Percentiles rank a stretch among this genome's conserved stretches.
phyloP scores from a whole-genome alignment of 257 asterid species.

The Ocimum tenuiflorum region DNA sequence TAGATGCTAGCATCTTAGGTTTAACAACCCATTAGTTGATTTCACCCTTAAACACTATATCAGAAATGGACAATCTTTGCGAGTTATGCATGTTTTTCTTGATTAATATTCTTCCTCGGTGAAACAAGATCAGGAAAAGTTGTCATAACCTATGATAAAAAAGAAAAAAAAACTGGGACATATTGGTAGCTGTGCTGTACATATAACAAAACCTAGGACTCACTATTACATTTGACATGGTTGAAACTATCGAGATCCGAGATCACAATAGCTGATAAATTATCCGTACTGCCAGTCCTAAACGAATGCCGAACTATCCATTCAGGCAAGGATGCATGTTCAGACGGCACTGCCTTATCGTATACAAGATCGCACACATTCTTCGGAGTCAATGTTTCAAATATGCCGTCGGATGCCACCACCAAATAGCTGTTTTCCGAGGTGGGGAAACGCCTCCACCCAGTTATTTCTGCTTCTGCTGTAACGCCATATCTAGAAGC shows the following conservation, averaged over 20 bases:
- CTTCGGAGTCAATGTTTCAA: slow-evolving; percentile 49
- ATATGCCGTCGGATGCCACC: slow-evolving; percentile 67
- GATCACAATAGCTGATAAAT: slow-evolving; percentile 54
- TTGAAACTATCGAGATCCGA: slow-evolving; percentile 14
- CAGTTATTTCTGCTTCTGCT: slow-evolving; percentile 52
- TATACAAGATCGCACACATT: slow-evolving; percentile 44
- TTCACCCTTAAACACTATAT: too few relatives aligned
- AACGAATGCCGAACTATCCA: slow-evolving; percentile 38
- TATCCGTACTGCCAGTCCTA: slow-evolving; percentile 55
- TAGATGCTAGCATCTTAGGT: too few relatives aligned
- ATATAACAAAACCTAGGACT: too few relatives aligned
- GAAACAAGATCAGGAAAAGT: too few relatives aligned
- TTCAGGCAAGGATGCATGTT: slow-evolving; percentile 40
- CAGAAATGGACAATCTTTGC: too few relatives aligned
- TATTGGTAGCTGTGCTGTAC: too few relatives aligned
- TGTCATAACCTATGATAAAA: too few relatives aligned
- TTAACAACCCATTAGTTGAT: too few relatives aligned
- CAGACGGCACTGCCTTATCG: not conserved
- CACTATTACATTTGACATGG: not conserved
- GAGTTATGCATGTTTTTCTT: not conserved
- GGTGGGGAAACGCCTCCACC: slow-evolving; percentile 48
- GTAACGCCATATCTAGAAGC: slow-evolving; percentile 53
- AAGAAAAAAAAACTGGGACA: too few relatives aligned
- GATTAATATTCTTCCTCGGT: not conserved
- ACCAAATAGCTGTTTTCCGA: slow-evolving; percentile 39